Evolutionary conservation across 495 filamentous ascomycete genomes (phyloP), one percentile per base, ranked within the genome.

Genomic region (Penicillium subrubescens): DNA sequence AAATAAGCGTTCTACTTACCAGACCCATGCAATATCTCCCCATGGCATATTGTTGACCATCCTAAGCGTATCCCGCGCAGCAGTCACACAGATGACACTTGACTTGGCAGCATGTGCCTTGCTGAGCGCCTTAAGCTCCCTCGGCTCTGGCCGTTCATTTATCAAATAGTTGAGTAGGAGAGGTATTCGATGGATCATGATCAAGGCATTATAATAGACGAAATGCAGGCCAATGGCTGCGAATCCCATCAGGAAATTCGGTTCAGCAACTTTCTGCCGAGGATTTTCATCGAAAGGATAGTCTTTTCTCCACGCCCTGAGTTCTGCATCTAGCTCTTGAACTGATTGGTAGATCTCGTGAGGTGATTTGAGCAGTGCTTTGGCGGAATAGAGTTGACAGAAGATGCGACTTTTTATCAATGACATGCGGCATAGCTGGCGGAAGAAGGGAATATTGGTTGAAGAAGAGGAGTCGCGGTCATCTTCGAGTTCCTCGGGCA

Each of bases 171-270:
- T 92, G 70, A 97, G 89, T 69, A 97, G 90, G 63, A 96, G 84
- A 2, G 92, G 95, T 88, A 98, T 94, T 29, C 95, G 92, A 77
- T 98, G 94, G 61, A 98, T 94, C 39, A 96, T 98, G 17, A 93
- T 97, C 61, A 97, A 79, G 61, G 92, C 93, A 78, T 97, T 97
- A 82, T 97, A 96, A 74, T 99, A 98, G 43, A 91, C 87, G 68
- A 97, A 93, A 70, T 96, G 93, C 44, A 97, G 77, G 68, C 93
- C 90, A 57, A 94, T 90, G 60, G 96, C 85, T 59, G 96, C 94
- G 23, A 97, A 85, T 48, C 97, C 89, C 15, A 96, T 81, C 7
- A 94, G 88, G 15, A 91, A 93, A 72, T 97, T 92, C 3, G 85
- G 84, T n/a, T 89, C 88, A 67, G 88, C 89, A 66, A 93, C 90